Percentiles rank a stretch among this genome's conserved stretches.
Conservation (phyloP, 129 eudicot species). For the Lactuca saligna region DNA sequence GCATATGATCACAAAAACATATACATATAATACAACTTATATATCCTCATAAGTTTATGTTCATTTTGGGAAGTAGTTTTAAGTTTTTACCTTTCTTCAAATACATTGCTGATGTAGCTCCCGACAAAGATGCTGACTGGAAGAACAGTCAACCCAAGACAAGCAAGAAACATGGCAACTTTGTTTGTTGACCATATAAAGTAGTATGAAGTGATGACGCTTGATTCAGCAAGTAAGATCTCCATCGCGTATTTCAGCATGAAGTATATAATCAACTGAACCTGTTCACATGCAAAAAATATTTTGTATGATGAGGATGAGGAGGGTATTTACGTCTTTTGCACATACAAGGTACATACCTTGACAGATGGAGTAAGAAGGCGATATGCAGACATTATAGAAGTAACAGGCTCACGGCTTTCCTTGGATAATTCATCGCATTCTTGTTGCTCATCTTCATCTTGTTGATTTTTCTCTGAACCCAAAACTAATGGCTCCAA, state of each 20-base stretch:
- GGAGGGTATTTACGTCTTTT: not conserved
- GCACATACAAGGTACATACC: constrained; percentile 26
- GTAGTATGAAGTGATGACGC: constrained; percentile 60
- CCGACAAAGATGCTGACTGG: constrained; percentile 66
- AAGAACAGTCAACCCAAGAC: constrained; percentile 65
- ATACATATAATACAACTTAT: not conserved
- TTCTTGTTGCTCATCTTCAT: constrained; percentile 56
- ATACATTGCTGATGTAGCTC: constrained; percentile 59
- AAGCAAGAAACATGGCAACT: constrained; percentile 62
- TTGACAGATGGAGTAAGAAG: constrained; percentile 84
- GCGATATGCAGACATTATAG: constrained; percentile 69
- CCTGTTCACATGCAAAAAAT: constrained; percentile 34
- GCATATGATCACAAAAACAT: constrained; percentile 17
- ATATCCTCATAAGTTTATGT: not conserved
- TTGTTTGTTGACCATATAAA: constrained; percentile 59
- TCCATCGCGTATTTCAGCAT: constrained; percentile 79
- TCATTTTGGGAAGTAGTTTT: not conserved
- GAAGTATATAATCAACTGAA: constrained; percentile 60
- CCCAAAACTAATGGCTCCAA: constrained; percentile 57
- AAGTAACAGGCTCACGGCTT: constrained; percentile 69
- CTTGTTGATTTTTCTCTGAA: constrained; percentile 39
- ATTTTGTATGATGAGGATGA: not conserved
- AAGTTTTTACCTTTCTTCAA: constrained; percentile 57
- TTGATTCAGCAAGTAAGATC: constrained; percentile 71
- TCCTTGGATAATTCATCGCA: constrained; percentile 48